Evolutionary conservation across 2,329 filamentous ascomycete genomes (phyloP), one percentile per base, ranked within the genome.

Genomic region (Ascomycota sp.): DNA sequence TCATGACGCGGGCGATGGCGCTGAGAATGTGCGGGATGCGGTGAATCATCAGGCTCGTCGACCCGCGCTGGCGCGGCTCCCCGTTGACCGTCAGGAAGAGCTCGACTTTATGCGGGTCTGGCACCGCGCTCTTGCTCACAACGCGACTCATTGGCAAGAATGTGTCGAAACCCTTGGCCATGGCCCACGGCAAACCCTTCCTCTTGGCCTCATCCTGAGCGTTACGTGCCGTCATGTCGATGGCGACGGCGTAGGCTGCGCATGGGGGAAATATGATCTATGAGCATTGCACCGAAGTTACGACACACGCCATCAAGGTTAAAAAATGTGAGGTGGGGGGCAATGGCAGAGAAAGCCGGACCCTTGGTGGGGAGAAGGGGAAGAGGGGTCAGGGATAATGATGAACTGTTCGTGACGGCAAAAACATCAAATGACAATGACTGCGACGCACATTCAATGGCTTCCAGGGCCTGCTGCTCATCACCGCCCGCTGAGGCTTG

Each of bases 191-290:
- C 11, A 95, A 72, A 23, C 89, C 83, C 63, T 53, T 93, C 57
- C 78, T 82, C 69, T 95, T 98, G 39, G 86, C 86, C 59, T 94
- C 83, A 43, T 93, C 80, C 57, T 98, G 89, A 6, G 81, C 70
- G 53, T 95, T 95, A 40, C 89, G 78, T 1, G 79, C 89, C 8
- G 89, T 98, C 81, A 98, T 91, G 56, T 98, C 89, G 45, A 98
- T 94, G 42, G 79, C 74, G 28, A 95, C 65, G 39, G 86, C 69
- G 53, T 95, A 98, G 44, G 71, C 80, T 82, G 35, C 17, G 2
- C 26, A 2, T 9, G 5, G 4, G 20, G 11, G 3, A 10, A 23
- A 7, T 23, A 7, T 23, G 21, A 10, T 23, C 21, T 23, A 10
- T 23, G 7, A 23, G 21, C 21, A n/a, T n/a, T n/a, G n/a, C n/a